Conservation (phyloP, 306 rosid genomes). For the Coriaria nepalensis region DNA sequence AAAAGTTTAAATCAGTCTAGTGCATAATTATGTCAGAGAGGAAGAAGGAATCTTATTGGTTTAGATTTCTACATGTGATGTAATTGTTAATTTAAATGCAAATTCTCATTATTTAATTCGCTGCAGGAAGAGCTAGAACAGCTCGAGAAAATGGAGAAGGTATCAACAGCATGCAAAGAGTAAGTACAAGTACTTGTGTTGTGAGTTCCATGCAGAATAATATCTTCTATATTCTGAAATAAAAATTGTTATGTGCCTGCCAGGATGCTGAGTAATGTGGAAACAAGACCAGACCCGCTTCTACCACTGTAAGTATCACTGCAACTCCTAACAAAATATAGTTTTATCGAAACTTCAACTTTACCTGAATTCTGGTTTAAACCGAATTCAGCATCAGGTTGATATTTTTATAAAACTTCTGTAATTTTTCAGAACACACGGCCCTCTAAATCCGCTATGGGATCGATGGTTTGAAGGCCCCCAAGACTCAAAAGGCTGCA, state of each 20-base stretch:
- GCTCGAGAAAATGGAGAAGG: conserved; percentile 67
- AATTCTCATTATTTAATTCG: neutral
- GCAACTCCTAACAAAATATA: neutral
- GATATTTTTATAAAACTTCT: neutral
- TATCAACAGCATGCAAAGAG: conserved; percentile 75
- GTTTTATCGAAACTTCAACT: neutral
- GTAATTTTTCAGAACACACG: conserved; percentile 43
- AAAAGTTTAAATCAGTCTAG: neutral
- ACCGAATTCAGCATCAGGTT: too few relatives aligned
- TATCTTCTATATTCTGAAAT: neutral
- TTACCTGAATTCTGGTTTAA: too few relatives aligned
- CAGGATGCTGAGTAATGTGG: conserved; percentile 69
- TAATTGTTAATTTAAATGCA: neutral
- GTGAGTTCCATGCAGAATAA: conserved; percentile 7
- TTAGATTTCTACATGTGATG: neutral
- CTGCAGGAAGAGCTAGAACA: conserved; percentile 79
- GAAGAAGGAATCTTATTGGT: too few relatives aligned
- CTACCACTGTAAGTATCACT: conserved; percentile 54
- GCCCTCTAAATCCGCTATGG: conserved; percentile 71
- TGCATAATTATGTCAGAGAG: too few relatives aligned
- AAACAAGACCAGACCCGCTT: conserved; percentile 79
- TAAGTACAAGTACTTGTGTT: conserved; percentile 24
- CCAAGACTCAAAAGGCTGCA: conserved; percentile 72
- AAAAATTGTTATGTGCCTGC: neutral
- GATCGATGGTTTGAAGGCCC: conserved; percentile 97